These are phyloP conservation scores for Dichomitus squalens DNA, from an alignment of 1,284 basidiomycete genomes.

Conservation along the genomic window DNA sequence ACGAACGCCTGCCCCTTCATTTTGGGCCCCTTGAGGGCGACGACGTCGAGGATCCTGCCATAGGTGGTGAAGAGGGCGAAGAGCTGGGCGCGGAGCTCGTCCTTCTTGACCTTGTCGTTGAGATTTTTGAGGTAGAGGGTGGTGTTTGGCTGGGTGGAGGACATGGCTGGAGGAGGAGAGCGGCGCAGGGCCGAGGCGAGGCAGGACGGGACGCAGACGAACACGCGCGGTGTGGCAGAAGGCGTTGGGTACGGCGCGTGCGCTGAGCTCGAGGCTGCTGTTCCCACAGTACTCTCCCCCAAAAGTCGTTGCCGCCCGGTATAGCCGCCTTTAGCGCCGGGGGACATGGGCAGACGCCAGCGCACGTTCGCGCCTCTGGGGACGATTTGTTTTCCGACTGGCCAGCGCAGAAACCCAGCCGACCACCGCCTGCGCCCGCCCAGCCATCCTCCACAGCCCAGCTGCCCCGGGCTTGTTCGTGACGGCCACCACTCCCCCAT, in stretches of 20 bases:
- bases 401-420: conserved; percentile 20
- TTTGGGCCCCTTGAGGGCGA: conserved; percentile 86
- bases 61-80: conserved; percentile 92
- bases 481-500: neutral
- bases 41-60: conserved; percentile 91
- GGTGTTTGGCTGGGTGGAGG: conserved; percentile 68
- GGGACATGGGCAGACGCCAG: conserved; percentile 6
- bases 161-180: conserved; percentile 29
- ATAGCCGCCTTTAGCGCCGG: too few relatives aligned
- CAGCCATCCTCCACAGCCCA: neutral
- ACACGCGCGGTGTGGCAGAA: conserved; percentile 3
- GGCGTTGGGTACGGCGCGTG: conserved; percentile 11
- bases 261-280: too few relatives aligned
- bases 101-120: conserved; percentile 93
- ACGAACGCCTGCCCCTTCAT: conserved; percentile 97
- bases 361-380: conserved; percentile 20
- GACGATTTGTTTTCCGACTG: conserved; percentile 8
- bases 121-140: conserved; percentile 96
- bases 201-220: neutral
- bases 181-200: neutral
- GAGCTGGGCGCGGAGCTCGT: conserved; percentile 84
- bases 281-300: neutral
- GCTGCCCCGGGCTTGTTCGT: neutral
- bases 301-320: too few relatives aligned
- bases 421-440: conserved; percentile 7